Conservation (phyloP, 1,139 yeast species). For the Pichia inconspicua region DNA sequence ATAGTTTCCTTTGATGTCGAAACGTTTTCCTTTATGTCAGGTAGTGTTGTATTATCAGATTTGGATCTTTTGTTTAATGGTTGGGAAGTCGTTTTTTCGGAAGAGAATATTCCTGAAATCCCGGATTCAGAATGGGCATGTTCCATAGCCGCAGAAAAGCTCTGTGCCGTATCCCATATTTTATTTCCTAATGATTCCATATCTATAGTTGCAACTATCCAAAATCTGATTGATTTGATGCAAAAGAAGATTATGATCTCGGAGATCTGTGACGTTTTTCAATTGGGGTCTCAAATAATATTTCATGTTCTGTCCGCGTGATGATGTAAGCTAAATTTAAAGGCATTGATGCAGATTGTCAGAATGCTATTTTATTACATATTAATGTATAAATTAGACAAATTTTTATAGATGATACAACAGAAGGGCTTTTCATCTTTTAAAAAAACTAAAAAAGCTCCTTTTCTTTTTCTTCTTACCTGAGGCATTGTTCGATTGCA, state of each 20-base stretch:
- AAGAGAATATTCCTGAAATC: neutral
- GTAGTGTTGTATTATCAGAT: slow-evolving; percentile 5
- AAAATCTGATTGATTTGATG: neutral
- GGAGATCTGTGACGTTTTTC: neutral
- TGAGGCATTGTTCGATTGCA: neutral
- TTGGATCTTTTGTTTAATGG: neutral
- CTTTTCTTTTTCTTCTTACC: slow-evolving; percentile 9
- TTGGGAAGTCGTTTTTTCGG: neutral
- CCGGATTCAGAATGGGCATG: neutral
- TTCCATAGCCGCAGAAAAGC: neutral
- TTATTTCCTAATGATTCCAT: slow-evolving; percentile 7
- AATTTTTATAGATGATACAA: too few relatives aligned
- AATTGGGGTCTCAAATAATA: too few relatives aligned
- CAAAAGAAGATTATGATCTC: neutral
- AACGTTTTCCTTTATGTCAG: neutral
- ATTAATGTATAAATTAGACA: too few relatives aligned
- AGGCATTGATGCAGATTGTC: too few relatives aligned
- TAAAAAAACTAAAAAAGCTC: slow-evolving; percentile 9
- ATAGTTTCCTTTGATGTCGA: neutral
- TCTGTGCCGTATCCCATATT: slow-evolving; percentile 7
- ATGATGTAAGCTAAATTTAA: too few relatives aligned
- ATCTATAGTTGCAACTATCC: too few relatives aligned
- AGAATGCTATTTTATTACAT: too few relatives aligned
- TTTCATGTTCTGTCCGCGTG: neutral
- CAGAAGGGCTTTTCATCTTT: neutral